Conservation (phyloP, 176 grass and related monocot species). For the maize (Zea mays) region DNA sequence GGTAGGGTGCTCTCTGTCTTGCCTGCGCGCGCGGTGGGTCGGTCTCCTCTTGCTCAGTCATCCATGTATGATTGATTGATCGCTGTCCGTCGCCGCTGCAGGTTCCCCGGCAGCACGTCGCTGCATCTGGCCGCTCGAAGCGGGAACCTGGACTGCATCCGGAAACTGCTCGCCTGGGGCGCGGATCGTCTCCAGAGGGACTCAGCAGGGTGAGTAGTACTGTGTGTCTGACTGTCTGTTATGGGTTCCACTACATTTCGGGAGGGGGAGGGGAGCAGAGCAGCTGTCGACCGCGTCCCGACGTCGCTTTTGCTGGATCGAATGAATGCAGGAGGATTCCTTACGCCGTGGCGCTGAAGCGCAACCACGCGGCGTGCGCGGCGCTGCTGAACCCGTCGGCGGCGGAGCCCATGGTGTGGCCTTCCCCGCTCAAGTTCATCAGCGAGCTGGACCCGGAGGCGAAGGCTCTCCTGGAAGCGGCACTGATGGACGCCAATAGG, state of each 20-base stretch:
- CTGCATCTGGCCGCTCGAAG: slow-evolving; percentile 75
- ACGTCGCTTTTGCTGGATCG: no score
- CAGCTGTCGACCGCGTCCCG: no score
- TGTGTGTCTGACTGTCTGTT: no score
- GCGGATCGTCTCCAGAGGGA: slow-evolving; percentile 93
- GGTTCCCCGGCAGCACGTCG: slow-evolving; percentile 73
- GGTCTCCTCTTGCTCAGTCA: not conserved
- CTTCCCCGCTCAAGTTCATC: slow-evolving; percentile 95
- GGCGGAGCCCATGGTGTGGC: slow-evolving; percentile 89
- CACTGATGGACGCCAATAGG: slow-evolving; percentile 78
- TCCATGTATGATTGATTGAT: no score
- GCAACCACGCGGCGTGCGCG: slow-evolving; percentile 63
- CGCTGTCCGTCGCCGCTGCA: slow-evolving; percentile 22
- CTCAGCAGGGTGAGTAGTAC: slow-evolving; percentile 57
- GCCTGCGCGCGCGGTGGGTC: no score
- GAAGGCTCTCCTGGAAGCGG: slow-evolving; percentile 79
- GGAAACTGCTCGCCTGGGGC: slow-evolving; percentile 83
- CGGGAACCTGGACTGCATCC: slow-evolving; percentile 82
- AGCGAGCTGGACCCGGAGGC: slow-evolving; percentile 84
- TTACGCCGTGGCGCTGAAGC: slow-evolving; percentile 64
- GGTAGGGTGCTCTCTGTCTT: slow-evolving; percentile 41
- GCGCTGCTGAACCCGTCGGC: slow-evolving; percentile 72
- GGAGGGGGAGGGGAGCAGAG: no score
- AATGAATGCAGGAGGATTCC: slow-evolving; percentile 94
- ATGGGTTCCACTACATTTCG: no score